Base-by-base conservation (phyloP, 2,329 filamentous ascomycete species). In the Pseudogymnoascus sp. region DNA sequence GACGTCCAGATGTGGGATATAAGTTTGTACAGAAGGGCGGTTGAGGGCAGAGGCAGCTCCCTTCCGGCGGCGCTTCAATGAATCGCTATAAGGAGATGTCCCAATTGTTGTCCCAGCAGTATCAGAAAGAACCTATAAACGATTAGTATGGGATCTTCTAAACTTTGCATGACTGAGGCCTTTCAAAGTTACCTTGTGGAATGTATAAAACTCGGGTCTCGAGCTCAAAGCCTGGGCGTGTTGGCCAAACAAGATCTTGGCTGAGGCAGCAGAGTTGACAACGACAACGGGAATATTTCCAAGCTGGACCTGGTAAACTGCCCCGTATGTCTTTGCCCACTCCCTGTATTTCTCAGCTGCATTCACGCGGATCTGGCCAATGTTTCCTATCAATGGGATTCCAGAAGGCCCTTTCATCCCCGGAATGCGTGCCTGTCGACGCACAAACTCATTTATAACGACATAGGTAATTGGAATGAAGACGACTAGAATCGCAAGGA, bases 31-130 rank as follows among this genome's bases (percentile, higher is more conserved):
- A 0, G 84, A 84, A 0, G 86, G 85, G 60, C 85, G 83, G 72
- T 89, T 89, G 16, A 89, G 76, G 1, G 86, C 86, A 3, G 84
- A 83, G 0, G 85, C 86, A 1, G 85, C 86, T 14, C 84, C 86
- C 72, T 89, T 89, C 64, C 85, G 79, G 36, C 85, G 78, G 4
- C 85, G 78, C 72, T 88, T 89, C 28, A 88, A 74, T 0, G 82
- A 85, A 3, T 89, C 85, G 63, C 81, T 85, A 71, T 86, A 89
- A 0, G 86, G 86, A 0, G 84, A 86, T 0, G 86, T 89, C 0
- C 86, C 86, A 64, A 89, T 88, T 0, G 86, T 89, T 0, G 85
- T 88, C 5, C 86, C 85, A 0, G 85, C 82, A 0, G 86, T 88
- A 48, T 86, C 84, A 2, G 84, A 86, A 1, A 88, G 77, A 2